Evolutionary conservation across 2,329 filamentous ascomycete genomes (phyloP).

Genomic region (Xylariaceae sp.): DNA sequence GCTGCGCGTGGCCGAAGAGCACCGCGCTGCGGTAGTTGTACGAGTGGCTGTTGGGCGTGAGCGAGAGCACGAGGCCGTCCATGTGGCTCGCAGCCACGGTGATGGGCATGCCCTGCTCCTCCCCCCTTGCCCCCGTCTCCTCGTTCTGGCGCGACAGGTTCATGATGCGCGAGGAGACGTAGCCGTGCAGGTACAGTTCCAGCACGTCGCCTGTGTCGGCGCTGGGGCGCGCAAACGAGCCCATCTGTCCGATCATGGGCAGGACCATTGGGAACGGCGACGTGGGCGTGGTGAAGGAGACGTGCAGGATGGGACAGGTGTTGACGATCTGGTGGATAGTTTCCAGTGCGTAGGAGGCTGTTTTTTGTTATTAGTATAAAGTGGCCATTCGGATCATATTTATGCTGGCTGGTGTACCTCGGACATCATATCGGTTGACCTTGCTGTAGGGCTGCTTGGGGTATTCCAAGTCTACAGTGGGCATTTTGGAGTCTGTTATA

Average conservation of each 20-base stretch:
- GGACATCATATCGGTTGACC: constrained; percentile 61
- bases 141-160: constrained; percentile 48
- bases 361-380: constrained; percentile 6
- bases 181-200: constrained; percentile 80
- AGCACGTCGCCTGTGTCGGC: constrained; percentile 59
- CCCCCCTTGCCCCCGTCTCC: not conserved
- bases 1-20: constrained; percentile 67
- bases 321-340: constrained; percentile 76
- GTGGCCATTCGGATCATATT: not conserved
- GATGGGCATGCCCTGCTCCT: constrained; percentile 58
- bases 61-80: constrained; percentile 73
- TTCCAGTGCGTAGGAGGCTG: constrained; percentile 67
- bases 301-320: constrained; percentile 67
- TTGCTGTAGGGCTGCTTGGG: constrained; percentile 61
- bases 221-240: constrained; percentile 61
- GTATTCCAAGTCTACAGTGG: constrained; percentile 48
- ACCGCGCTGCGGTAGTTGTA: constrained; percentile 84
- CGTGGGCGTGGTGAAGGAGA: constrained; percentile 65
- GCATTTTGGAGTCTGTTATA: constrained; percentile 33
- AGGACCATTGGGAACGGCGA: constrained; percentile 72
- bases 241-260: constrained; percentile 84
- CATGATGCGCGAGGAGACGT: constrained; percentile 75
- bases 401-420: constrained; percentile 43
- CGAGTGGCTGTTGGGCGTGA: constrained; percentile 76
- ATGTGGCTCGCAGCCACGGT: constrained; percentile 65